phyloP scores from a whole-genome alignment of 768 basidiomycete genomes.

The Hydnum rufescens region DNA sequence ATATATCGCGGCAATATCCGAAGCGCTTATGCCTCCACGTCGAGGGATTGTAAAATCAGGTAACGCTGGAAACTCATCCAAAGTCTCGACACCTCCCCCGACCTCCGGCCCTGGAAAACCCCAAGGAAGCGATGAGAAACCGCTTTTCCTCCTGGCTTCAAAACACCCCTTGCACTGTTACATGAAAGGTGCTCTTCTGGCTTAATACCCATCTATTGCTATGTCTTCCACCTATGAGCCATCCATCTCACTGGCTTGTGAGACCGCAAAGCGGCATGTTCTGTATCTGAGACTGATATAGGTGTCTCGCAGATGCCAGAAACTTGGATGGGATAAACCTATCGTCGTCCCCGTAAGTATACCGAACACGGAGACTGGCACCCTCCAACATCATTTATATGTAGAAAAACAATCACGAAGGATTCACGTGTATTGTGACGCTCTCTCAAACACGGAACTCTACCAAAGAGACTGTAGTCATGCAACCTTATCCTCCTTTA shows the following conservation, averaged over 20 bases:
- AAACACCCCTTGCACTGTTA: constrained; percentile 61
- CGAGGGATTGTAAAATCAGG: constrained; percentile 73
- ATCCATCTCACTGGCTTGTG: not conserved
- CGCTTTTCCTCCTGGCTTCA: constrained; percentile 66
- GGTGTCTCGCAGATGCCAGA: constrained; percentile 44
- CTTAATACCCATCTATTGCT: not conserved
- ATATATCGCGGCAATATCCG: too few species aligned
- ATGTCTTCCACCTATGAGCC: not conserved
- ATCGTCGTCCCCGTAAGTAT: constrained; percentile 46
- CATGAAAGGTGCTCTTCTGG: constrained; percentile 40
- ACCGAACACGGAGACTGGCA: not conserved
- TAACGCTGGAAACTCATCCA: constrained; percentile 75
- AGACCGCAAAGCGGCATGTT: not conserved
- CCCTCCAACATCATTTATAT: constrained; percentile 4
- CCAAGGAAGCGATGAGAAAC: constrained; percentile 14
- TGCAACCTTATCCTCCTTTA: constrained; percentile 59
- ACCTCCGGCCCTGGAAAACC: constrained; percentile 11
- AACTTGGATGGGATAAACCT: constrained; percentile 76
- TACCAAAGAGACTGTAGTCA: constrained; percentile 42
- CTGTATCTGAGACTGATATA: not conserved
- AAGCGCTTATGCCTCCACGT: constrained; percentile 55
- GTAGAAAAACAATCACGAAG: constrained; percentile 6
- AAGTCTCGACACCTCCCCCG: constrained; percentile 23
- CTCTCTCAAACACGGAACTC: constrained; percentile 56
- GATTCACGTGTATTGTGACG: constrained; percentile 40